Percentiles rank a stretch among this genome's conserved stretches.
Conservation (phyloP, 2,329 filamentous ascomycete species). For the Endothia cerciana region DNA sequence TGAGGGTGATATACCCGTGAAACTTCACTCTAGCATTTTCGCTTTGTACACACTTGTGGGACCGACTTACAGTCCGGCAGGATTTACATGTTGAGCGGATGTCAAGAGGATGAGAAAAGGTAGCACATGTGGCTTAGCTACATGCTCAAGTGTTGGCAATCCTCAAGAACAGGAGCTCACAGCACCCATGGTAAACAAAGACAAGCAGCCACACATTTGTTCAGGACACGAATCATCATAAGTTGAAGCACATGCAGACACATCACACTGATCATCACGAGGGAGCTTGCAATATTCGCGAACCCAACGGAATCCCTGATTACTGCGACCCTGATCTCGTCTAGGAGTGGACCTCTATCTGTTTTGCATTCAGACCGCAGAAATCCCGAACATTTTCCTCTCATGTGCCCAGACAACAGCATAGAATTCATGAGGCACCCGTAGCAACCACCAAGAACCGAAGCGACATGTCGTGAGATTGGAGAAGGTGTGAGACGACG, state of each 20-base stretch:
- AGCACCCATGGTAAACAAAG: not conserved
- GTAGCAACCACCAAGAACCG: slow-evolving; percentile 33
- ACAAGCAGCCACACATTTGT: too few species aligned
- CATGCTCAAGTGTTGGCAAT: not conserved
- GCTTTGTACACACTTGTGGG: not conserved
- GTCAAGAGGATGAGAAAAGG: too few species aligned
- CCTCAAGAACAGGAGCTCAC: too few species aligned
- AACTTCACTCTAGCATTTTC: not conserved
- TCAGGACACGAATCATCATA: not conserved
- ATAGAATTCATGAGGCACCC: slow-evolving; percentile 34
- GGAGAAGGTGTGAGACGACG: slow-evolving; percentile 25
- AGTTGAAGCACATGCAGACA: not conserved
- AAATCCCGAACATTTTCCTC: slow-evolving; percentile 39
- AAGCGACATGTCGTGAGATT: slow-evolving; percentile 30
- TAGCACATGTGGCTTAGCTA: not conserved
- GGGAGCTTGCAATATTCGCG: not conserved
- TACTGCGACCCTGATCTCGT: slow-evolving; percentile 35
- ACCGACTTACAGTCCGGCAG: not conserved
- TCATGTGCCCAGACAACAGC: slow-evolving; percentile 37
- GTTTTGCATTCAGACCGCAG: slow-evolving; percentile 36
- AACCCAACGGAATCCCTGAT: slow-evolving; percentile 29
- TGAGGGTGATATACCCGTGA: not conserved
- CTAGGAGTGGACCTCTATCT: slow-evolving; percentile 41
- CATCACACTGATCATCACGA: not conserved
- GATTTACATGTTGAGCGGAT: too few species aligned